Evolutionary conservation across 495 filamentous ascomycete genomes (phyloP), one percentile per base, ranked within the genome.

Genomic region (Aspergillus bridgeri): DNA sequence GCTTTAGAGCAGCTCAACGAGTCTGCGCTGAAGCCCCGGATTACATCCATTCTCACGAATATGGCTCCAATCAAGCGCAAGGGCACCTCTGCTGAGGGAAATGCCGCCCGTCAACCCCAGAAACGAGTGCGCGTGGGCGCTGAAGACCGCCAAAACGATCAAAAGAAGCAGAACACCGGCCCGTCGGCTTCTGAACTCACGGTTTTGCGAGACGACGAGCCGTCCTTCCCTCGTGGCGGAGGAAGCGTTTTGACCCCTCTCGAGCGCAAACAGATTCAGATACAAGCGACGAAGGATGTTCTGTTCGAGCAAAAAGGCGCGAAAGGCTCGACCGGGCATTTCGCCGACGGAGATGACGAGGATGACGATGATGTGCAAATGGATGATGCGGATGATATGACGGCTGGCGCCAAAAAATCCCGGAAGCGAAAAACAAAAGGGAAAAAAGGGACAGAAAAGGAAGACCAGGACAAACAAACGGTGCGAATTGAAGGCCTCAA

Each of bases 241-340:
- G 94, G 82, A 15, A 94, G 90, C 68, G 80, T 95, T 47, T 76
- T 98, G 71, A 96, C 94, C 7, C 92, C 94, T 22, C 79, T 98
- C 51, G 94, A 98, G 69, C 86, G 94, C 62, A 96, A 96, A 75
- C 90, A 98, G 72, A 96, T 98, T 63, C 89, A 94, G 64, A 89
- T 94, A 58, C 88, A 98, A 72, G 94, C 94, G 25, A 92, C 85
- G 61, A 84, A 86, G 65, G 94, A 98, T 80, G 92, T 93, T 22
- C 79, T 98, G 8, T 97, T 97, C 66, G 94, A 98, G 75, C 85
- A 95, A 62, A 82, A 85, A 56, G 81, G 82, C 15, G 74, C 77
- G 64, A 80, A 70, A 74, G 80, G 75, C 54, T 76, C 68, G 19
- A 65, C 59, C 62, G 75, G 65, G 60, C 64, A 75, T 48, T 67